Conservation (phyloP, 805 yeast species). For the Teunomyces tritomae region DNA sequence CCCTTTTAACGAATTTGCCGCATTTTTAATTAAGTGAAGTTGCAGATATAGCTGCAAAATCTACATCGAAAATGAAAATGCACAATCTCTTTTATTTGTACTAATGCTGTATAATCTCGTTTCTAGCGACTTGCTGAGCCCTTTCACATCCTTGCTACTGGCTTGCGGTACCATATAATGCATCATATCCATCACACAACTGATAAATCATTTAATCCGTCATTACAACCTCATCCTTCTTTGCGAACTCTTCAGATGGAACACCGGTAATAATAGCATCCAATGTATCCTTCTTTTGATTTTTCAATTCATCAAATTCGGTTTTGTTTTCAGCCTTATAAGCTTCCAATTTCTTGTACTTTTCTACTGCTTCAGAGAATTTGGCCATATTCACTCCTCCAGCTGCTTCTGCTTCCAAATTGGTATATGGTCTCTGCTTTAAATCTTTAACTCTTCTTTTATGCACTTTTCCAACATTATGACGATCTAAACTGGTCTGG, state of each 20-base stretch:
- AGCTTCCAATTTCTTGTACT: conserved; percentile 47
- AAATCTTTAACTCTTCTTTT: conserved; percentile 81
- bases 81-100: background rate
- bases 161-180: background rate
- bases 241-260: conserved; percentile 9
- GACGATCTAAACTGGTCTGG: conserved; percentile 68
- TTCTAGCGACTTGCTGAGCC: background rate
- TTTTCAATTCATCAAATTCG: conserved; percentile 33
- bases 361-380: conserved; percentile 62
- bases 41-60: conserved; percentile 2
- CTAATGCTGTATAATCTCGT: background rate
- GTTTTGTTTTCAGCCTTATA: conserved; percentile 43
- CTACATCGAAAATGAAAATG: background rate
- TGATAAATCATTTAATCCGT: background rate
- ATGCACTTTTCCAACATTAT: conserved; percentile 74
- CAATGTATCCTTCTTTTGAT: conserved; percentile 38
- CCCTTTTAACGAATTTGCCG: background rate
- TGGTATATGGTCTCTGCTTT: conserved; percentile 78
- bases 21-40: background rate
- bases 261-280: conserved; percentile 23
- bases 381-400: conserved; percentile 72
- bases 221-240: conserved; percentile 1
- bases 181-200: background rate
- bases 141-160: conserved; percentile 1
- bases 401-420: conserved; percentile 88